phyloP scores from a whole-genome alignment of 441 rosid species.

The Macaranga tanarius region DNA sequence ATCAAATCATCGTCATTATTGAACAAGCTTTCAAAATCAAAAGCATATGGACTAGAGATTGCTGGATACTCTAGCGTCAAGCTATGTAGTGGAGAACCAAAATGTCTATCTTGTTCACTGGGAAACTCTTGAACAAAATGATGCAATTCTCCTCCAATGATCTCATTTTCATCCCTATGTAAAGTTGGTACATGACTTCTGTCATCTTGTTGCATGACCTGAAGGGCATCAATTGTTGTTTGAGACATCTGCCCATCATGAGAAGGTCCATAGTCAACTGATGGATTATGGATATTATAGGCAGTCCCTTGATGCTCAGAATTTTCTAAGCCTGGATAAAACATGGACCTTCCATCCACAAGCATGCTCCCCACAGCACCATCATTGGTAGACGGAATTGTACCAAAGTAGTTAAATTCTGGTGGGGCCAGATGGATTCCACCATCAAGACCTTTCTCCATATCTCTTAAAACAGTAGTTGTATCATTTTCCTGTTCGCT shows the following conservation, averaged over 20 bases:
- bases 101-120: conserved; percentile 51
- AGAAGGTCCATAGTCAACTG: conserved; percentile 45
- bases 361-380: conserved; percentile 43
- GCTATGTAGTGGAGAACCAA: conserved; percentile 57
- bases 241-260: conserved; percentile 44
- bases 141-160: conserved; percentile 38
- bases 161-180: conserved; percentile 41
- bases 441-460: conserved; percentile 43
- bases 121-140: conserved; percentile 42
- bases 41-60: conserved; percentile 37
- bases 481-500: conserved; percentile 34
- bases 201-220: conserved; percentile 35
- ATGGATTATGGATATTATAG: conserved; percentile 48
- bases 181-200: conserved; percentile 33
- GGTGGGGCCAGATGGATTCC: conserved; percentile 33
- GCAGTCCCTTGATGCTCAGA: conserved; percentile 46
- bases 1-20: conserved; percentile 56
- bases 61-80: conserved; percentile 45
- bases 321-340: conserved; percentile 41
- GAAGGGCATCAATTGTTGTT: conserved; percentile 39
- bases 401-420: conserved; percentile 42
- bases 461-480: conserved; percentile 26
- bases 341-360: conserved; percentile 54
- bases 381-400: conserved; percentile 44
- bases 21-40: conserved; percentile 35